Evolutionary conservation across 2,329 filamentous ascomycete species (phyloP), one percentile per base, ranked within the genome.

Genomic region (Aspergillus sp.): DNA sequence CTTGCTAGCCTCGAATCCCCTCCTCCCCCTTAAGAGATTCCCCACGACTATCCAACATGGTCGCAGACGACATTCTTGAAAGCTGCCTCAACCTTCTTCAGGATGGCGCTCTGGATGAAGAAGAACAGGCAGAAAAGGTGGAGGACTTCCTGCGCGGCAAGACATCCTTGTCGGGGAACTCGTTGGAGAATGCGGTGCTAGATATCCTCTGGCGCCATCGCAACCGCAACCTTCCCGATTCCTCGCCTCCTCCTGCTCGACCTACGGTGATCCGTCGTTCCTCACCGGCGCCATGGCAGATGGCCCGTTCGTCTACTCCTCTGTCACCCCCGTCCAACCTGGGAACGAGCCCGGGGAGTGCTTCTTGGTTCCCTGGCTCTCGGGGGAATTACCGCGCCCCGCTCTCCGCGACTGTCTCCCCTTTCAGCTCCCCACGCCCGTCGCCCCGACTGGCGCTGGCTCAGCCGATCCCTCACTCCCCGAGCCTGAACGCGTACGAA

Each of bases 401-500:
- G 62, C 88, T 87, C 32, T 85, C 82, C 39, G 82, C 77, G 9
- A 83, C 82, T 30, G 86, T 83, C 7, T 97, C 91, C 34, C 93
- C 93, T 1, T 97, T 97, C 67, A 88, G 86, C 34, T 97, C 91
- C 7, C 93, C 93, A 29, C 85, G 90, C 44, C 90, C 93, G 8
- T 97, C 91, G 9, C 93, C 93, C 29, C 83, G 91, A 53, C 81
- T 97, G 46, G 88, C 88, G 39, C 85, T 94, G 63, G 88, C 89
- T 6, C 91, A 88, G 42, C 93, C 93, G 44, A 95, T 97, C 58
- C 93, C 93, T 4, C 88, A 97, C 67, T 96, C 90, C 58, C 93
- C 93, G 35, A 94, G 80, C 63, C 71, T 97, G 53, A 96, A 94
- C 70, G 88, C 90, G 45, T 98, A 97, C 70, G 88, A 95, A 67